phyloP scores from a whole-genome alignment of 257 asterid genomes.

The Prunella vulgaris region DNA sequence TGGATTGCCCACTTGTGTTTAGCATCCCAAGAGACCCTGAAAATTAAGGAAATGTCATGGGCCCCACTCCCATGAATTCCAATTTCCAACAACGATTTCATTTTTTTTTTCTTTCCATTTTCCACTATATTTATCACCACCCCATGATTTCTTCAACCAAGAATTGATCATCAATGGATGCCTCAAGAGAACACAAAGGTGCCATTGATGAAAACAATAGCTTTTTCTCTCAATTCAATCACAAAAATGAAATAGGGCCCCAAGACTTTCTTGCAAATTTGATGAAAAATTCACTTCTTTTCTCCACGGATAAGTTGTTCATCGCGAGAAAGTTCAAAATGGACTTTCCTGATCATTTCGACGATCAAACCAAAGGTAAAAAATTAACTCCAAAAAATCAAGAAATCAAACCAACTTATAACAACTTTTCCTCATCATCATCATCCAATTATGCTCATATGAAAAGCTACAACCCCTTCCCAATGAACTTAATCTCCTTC shows the following conservation, averaged over 20 bases:
- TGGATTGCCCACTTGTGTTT: conserved; percentile 20
- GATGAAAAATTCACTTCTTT: conserved; percentile 26
- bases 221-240: neutral
- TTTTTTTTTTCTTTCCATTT: conserved; percentile 6
- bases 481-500: conserved; percentile 28
- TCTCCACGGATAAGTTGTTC: conserved; percentile 49
- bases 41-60: neutral
- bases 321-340: conserved; percentile 32
- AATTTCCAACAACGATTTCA: neutral
- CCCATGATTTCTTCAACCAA: neutral
- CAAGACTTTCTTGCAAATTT: conserved; percentile 18
- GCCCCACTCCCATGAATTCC: neutral
- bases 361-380: conserved; percentile 10
- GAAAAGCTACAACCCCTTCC: conserved; percentile 16
- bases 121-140: neutral
- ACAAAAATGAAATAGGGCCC: conserved; percentile 5
- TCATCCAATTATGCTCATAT: neutral
- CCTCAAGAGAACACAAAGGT: conserved; percentile 19
- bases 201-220: conserved; percentile 23
- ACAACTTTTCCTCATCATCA: neutral
- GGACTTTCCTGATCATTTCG: neutral
- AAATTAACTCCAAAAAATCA: neutral
- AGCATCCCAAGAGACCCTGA: conserved; percentile 35
- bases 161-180: conserved; percentile 37
- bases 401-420: neutral